Percentiles rank a stretch among this genome's conserved stretches.
Conservation (phyloP, 2,329 filamentous ascomycete species). For the Pseudogymnoascus sp. region DNA sequence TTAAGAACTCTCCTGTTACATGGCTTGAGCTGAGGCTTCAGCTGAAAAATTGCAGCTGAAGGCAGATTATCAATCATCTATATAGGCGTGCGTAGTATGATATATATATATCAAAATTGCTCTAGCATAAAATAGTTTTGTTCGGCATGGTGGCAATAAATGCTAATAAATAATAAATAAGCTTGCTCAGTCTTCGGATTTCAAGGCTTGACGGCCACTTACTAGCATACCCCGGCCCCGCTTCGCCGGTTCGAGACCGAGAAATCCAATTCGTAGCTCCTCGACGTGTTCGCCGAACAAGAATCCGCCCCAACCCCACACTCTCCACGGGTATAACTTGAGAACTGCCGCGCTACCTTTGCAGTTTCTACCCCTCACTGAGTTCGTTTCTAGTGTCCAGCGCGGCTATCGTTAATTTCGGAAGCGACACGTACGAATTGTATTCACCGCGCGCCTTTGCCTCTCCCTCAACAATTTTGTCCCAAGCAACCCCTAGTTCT, state of each 20-base stretch:
- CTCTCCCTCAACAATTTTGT: constrained; percentile 5
- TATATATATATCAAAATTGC: not conserved
- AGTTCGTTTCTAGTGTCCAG: not conserved
- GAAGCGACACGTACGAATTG: not conserved
- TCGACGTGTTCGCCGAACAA: not conserved
- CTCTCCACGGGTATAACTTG: not conserved
- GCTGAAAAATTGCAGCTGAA: constrained; percentile 1
- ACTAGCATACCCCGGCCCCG: constrained; percentile 3
- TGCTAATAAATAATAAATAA: not conserved
- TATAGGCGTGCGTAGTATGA: not conserved
- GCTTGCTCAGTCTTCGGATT: not conserved
- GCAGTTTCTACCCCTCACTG: constrained; percentile 1
- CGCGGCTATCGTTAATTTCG: not conserved
- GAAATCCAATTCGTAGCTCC: constrained; percentile 4
- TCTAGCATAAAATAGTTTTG: not conserved
- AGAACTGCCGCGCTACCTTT: not conserved
- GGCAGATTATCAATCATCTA: not conserved
- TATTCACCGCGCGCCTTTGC: not conserved
- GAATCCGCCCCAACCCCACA: not conserved
- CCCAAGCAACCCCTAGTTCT: not conserved
- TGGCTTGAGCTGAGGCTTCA: not conserved
- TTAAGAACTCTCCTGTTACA: not conserved
- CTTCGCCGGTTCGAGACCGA: constrained; percentile 1
- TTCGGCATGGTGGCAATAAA: not conserved
- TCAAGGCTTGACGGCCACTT: not conserved